Evolutionary conservation across 208 protist genomes (phyloP).

Genomic region (Trypanosoma melophagium): DNA sequence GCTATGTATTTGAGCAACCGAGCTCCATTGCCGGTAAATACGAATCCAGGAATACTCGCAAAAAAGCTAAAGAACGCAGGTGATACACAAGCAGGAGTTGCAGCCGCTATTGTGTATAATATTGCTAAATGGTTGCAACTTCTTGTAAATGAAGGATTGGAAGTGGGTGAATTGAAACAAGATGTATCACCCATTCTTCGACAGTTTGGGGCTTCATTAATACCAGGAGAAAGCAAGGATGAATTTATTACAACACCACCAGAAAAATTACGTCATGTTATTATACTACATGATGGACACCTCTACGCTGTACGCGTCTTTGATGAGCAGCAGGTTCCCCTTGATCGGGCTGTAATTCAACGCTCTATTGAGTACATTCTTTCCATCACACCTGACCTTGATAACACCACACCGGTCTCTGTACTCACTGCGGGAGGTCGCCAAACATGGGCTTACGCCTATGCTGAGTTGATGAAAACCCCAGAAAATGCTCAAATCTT

Average conservation of each 20-base stretch:
- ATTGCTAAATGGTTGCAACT: constrained; percentile 58
- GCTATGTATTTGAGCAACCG: constrained; percentile 54
- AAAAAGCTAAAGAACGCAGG: constrained; percentile 44
- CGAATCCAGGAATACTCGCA: constrained; percentile 67
- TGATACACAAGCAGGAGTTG: constrained; percentile 62
- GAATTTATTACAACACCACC: constrained; percentile 57
- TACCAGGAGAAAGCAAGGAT: constrained; percentile 67
- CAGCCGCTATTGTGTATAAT: constrained; percentile 61
- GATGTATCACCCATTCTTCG: constrained; percentile 69
- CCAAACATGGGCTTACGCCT: constrained; percentile 71
- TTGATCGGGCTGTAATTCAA: constrained; percentile 54
- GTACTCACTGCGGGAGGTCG: constrained; percentile 83
- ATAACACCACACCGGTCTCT: constrained; percentile 81
- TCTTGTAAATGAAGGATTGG: constrained; percentile 38
- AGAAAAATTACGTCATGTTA: constrained; percentile 67
- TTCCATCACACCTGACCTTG: constrained; percentile 68
- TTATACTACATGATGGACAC: constrained; percentile 85
- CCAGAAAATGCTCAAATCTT: constrained; percentile 75
- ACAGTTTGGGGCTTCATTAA: constrained; percentile 76
- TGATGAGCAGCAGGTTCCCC: constrained; percentile 46
- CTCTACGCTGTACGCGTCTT: constrained; percentile 73
- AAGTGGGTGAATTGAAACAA: constrained; percentile 24
- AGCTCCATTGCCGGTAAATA: constrained; percentile 69
- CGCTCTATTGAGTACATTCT: constrained; percentile 75
- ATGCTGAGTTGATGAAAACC: constrained; percentile 74